phyloP scores from a whole-genome alignment of 208 protist genomes.

The Crithidia acanthocephali region DNA sequence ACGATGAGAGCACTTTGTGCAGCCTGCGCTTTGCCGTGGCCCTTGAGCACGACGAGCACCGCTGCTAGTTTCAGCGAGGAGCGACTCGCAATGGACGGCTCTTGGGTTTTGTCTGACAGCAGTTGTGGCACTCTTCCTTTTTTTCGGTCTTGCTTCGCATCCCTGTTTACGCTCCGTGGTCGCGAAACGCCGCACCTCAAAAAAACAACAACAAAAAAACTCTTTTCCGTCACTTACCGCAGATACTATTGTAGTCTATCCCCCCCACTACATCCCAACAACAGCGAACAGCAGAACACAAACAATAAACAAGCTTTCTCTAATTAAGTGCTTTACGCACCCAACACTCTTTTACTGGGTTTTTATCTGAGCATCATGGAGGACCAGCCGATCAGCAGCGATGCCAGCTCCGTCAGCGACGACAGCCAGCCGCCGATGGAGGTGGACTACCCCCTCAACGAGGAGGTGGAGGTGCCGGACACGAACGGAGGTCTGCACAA shows the following conservation, averaged over 20 bases:
- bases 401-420: slow-evolving; percentile 46
- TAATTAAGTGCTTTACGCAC: too few species aligned
- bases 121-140: too few species aligned
- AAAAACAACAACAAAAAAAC: slow-evolving; percentile 22
- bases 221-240: not conserved
- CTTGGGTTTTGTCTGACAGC: too few species aligned
- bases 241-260: slow-evolving; percentile 3
- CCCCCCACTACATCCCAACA: not conserved
- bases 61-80: too few species aligned
- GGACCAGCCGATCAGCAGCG: slow-evolving; percentile 14
- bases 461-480: slow-evolving; percentile 73
- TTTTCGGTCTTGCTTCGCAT: not conserved
- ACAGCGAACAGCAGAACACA: not conserved
- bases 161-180: not conserved
- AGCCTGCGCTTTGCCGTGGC: too few species aligned
- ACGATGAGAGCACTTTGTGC: too few species aligned
- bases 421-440: slow-evolving; percentile 75
- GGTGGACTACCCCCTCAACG: slow-evolving; percentile 72
- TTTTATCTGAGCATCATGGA: slow-evolving; percentile 5
- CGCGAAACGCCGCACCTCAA: not conserved
- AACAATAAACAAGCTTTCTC: not conserved
- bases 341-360: too few species aligned
- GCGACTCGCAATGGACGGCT: too few species aligned
- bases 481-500: slow-evolving; percentile 79
- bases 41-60: too few species aligned